A percentile compares a stretch with the other conserved stretches of the same genome.
Evolutionary conservation across 192 early-diverging fungal species (phyloP).

Genomic region (Linnemannia elongata): DNA sequence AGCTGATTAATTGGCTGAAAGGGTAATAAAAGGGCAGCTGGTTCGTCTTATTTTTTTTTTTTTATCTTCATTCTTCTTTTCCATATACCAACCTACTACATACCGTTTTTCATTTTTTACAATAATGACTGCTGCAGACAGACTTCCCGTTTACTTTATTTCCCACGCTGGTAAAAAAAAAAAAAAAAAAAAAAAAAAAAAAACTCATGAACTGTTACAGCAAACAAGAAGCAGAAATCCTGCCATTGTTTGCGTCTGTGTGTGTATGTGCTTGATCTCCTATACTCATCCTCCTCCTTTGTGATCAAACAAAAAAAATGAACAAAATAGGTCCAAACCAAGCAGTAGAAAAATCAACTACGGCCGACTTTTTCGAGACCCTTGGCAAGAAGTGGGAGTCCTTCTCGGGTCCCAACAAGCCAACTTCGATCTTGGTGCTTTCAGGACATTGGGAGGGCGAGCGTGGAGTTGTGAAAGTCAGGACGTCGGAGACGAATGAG

Average conservation of each 20-base stretch:
- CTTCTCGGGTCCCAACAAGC: slow-evolving; percentile 59
- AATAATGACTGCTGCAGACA: slow-evolving; percentile 23
- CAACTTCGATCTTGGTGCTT: slow-evolving; percentile 72
- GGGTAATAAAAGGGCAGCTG: background rate
- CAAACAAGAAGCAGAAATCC: too few species aligned
- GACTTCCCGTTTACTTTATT: slow-evolving; percentile 51
- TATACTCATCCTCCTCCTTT: too few species aligned
- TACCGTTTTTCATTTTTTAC: background rate
- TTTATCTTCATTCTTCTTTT: background rate
- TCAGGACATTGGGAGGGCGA: slow-evolving; percentile 79
- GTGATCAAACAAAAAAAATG: background rate
- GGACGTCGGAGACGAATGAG: slow-evolving; percentile 60
- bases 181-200: background rate
- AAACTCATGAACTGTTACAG: too few species aligned
- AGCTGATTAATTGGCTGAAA: background rate
- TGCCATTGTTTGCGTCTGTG: too few species aligned
- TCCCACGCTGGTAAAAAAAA: slow-evolving; percentile 43
- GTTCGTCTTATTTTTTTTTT: background rate
- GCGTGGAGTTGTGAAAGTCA: slow-evolving; percentile 37
- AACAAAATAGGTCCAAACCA: slow-evolving; percentile 41
- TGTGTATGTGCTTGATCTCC: background rate
- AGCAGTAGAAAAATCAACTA: slow-evolving; percentile 46
- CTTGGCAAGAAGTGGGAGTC: slow-evolving; percentile 48
- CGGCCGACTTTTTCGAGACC: slow-evolving; percentile 40
- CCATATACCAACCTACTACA: background rate